These are phyloP conservation scores for Vicia faba DNA, from an alignment of 306 rosid species.

Conservation along the genomic window DNA sequence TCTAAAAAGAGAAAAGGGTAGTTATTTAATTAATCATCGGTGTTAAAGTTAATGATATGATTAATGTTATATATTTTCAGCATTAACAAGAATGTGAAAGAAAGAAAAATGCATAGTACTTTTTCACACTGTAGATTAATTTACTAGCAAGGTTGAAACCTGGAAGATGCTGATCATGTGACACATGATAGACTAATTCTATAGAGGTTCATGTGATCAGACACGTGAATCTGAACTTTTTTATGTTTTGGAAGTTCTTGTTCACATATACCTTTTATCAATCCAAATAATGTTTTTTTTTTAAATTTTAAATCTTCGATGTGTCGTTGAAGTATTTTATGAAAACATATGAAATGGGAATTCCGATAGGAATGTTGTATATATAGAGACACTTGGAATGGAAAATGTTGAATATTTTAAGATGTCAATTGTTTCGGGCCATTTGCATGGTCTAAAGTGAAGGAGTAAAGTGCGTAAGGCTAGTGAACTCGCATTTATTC, in stretches of 20 bases:
- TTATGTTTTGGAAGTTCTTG: constrained; percentile 32
- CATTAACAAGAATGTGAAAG: neutral
- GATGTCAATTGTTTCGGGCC: too few relatives aligned
- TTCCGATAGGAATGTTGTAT: too few relatives aligned
- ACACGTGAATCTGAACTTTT: constrained; percentile 47
- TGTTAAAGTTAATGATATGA: constrained; percentile 20
- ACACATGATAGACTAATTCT: constrained; percentile 34
- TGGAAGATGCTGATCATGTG: constrained; percentile 55
- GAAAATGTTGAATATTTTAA: too few relatives aligned
- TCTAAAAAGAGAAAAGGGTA: neutral
- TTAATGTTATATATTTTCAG: constrained; percentile 15
- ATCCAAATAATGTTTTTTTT: constrained; percentile 9
- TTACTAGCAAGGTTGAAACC: constrained; percentile 37
- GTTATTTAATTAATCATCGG: constrained; percentile 24
- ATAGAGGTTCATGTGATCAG: constrained; percentile 42
- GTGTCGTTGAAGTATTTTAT: too few relatives aligned
- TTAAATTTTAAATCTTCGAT: too few relatives aligned
- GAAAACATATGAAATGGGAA: too few relatives aligned
- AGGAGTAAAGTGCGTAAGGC: too few relatives aligned
- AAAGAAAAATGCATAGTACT: constrained; percentile 19
- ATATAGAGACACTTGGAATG: too few relatives aligned
- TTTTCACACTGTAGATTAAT: constrained; percentile 20
- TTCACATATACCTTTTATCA: constrained; percentile 20
- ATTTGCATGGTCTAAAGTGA: too few relatives aligned
- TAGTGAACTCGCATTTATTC: too few relatives aligned